Evolutionary conservation across 768 basidiomycete species (phyloP), one percentile per base, ranked within the genome.

Genomic region (Termitomyces titanicus): DNA sequence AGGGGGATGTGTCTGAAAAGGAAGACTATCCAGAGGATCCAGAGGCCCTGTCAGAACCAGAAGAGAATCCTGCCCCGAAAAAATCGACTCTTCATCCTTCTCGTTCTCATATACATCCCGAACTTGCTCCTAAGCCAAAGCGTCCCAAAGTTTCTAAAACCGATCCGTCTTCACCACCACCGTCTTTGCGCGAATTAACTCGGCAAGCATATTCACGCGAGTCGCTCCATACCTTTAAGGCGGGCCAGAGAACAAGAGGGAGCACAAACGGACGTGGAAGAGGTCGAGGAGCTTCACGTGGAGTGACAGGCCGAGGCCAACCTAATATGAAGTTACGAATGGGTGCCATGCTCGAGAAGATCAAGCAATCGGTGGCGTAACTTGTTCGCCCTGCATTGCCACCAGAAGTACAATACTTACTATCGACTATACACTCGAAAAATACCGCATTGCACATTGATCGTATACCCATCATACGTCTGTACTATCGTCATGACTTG

Each of bases 321-420:
- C 78, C 80, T 20, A 73, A 79, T 65, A 94, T 96, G 93, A 89
- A 87, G 64, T 70, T 89, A 47, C 85, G 92, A 47, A 95, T 96
- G 92, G 83, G 84, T 58, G 85, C 82, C 27, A 78, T 96, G 78
- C 79, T 96, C 55, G 90, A 92, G 68, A 86, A 88, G 71, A 94
- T 96, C 61, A 88, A 90, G 68, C 80, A 79, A 46, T 79, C 86
- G 63, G 67, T 71, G 37, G 64, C 71, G 51, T 83, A 33, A 54
- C 52, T 29, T 9, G 42, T 13, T 9, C 13, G 20, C 25, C 33
- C 27, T 53, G 24, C 56, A 46, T 33, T 29, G 31, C 1, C 17
- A 3, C 18, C 54, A 54, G 55, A 61, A 60, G 54, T 51, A 55
- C 49, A 54, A 3, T 52, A 57, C 53, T 55, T 51, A 40, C 24